Conservation (phyloP, 345 rosid species). For the Passiflora organensis region DNA sequence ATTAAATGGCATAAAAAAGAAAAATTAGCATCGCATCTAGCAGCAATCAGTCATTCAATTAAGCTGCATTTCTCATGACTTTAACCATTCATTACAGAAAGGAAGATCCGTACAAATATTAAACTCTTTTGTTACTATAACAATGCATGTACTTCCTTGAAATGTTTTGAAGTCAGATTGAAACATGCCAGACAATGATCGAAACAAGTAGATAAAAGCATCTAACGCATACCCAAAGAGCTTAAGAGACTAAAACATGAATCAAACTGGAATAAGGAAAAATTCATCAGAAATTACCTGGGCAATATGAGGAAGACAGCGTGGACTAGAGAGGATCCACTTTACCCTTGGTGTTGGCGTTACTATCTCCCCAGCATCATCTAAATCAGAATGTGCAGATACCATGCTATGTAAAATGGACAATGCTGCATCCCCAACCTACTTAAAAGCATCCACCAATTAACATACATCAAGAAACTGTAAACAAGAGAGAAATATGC, state of each 20-base stretch:
- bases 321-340: slow-evolving; percentile 85
- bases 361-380: slow-evolving; percentile 99
- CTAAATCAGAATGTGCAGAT: slow-evolving; percentile 96
- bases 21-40: slow-evolving; percentile 1
- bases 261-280: not conserved
- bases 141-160: not conserved
- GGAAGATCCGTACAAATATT: not conserved
- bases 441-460: slow-evolving; percentile 18
- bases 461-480: slow-evolving; percentile 4
- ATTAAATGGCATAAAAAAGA: not conserved
- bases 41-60: not conserved
- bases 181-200: not conserved
- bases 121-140: not conserved
- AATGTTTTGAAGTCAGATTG: not conserved
- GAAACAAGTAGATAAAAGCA: not conserved
- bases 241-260: not conserved
- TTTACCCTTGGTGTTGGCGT: slow-evolving; percentile 99
- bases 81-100: not conserved
- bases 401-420: slow-evolving; percentile 96
- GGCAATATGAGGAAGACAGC: slow-evolving; percentile 97
- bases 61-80: not conserved
- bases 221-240: not conserved
- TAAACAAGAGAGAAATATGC: not conserved
- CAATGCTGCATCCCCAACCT: slow-evolving; percentile 96
- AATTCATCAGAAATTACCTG: slow-evolving; percentile 47